Conservation (phyloP, 139 green algal genomes). For the Coelastrella sp. region DNA sequence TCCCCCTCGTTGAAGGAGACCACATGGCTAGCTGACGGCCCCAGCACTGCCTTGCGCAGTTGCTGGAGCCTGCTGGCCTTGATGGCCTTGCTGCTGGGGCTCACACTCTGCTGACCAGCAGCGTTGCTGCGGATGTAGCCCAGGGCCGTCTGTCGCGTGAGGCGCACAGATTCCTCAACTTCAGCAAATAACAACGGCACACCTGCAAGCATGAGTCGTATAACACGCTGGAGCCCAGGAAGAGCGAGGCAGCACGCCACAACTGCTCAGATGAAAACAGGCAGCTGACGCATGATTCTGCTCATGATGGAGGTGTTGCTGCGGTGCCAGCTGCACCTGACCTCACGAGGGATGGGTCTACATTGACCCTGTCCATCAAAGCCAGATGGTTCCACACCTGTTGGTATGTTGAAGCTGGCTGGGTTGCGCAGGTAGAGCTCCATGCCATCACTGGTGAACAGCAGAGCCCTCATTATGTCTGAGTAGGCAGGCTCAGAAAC, state of each 20-base stretch:
- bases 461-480: constrained; percentile 43
- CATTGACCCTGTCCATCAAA: too few relatives aligned
- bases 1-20: constrained; percentile 26
- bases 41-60: constrained; percentile 20
- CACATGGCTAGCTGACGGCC: not conserved
- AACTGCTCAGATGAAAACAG: not conserved
- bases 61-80: not conserved
- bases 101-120: not conserved
- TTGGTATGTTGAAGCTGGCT: constrained; percentile 57
- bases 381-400: constrained; percentile 18
- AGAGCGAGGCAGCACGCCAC: not conserved
- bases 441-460: constrained; percentile 27
- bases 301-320: too few relatives aligned
- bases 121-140: constrained; percentile 50
- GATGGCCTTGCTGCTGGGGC: not conserved
- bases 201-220: not conserved
- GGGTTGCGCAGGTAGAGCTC: constrained; percentile 64
- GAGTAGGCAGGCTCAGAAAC: constrained; percentile 52
- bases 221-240: not conserved
- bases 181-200: constrained; percentile 57
- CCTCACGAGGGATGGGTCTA: too few relatives aligned
- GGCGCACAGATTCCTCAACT: constrained; percentile 55
- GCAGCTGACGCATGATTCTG: not conserved
- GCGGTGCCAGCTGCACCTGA: too few relatives aligned
- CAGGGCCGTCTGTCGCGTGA: constrained; percentile 58